Evolutionary conservation across 192 early-diverging fungal genomes (phyloP).

Genomic region (Diversispora epigaea): DNA sequence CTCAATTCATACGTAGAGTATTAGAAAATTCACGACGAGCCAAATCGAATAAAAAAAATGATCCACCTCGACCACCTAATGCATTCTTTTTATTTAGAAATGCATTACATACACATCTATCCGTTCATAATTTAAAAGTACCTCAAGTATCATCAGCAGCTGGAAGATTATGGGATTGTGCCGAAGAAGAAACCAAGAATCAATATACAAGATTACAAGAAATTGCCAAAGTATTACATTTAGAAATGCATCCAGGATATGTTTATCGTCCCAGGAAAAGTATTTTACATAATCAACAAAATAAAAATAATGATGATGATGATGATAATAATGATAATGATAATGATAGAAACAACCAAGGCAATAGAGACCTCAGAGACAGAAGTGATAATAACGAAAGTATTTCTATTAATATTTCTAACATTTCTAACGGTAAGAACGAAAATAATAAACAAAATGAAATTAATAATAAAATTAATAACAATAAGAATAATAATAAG

Average conservation of each 20-base stretch:
- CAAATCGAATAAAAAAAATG: slow-evolving; percentile 9
- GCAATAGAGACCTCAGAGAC: too few relatives aligned
- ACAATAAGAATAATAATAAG: too few relatives aligned
- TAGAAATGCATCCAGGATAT: slow-evolving; percentile 33
- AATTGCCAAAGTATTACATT: slow-evolving; percentile 22
- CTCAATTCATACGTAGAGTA: slow-evolving; percentile 6
- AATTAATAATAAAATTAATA: too few relatives aligned
- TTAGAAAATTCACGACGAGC: slow-evolving; percentile 21
- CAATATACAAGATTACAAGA: slow-evolving; percentile 23
- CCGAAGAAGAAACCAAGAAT: neutral
- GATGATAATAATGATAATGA: too few relatives aligned
- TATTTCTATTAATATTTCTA: too few relatives aligned
- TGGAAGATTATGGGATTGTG: slow-evolving; percentile 20
- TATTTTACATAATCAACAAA: neutral
- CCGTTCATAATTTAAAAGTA: slow-evolving; percentile 22
- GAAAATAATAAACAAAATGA: too few relatives aligned
- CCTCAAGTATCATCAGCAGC: slow-evolving; percentile 24
- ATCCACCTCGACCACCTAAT: slow-evolving; percentile 30
- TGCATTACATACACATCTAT: slow-evolving; percentile 18
- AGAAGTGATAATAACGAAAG: too few relatives aligned
- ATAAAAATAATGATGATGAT: neutral
- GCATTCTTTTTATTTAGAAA: slow-evolving; percentile 31
- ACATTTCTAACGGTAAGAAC: too few relatives aligned
- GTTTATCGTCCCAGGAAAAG: slow-evolving; percentile 29
- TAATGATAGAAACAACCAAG: too few relatives aligned